Conservation (phyloP, 2,329 filamentous ascomycete genomes). For the Penicillium sp. region DNA sequence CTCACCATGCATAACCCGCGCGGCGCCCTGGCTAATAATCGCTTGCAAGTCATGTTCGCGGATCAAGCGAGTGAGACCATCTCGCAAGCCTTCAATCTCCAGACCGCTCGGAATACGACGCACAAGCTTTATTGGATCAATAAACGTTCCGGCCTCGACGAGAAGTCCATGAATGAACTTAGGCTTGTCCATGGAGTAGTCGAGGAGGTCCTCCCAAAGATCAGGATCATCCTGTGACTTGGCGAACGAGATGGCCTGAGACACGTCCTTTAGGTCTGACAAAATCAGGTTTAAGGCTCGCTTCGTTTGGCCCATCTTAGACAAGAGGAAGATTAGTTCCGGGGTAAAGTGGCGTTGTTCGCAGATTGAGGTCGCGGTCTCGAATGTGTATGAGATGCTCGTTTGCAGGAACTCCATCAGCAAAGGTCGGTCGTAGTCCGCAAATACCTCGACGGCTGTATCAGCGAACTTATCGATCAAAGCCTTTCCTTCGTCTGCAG, state of each 20-base stretch:
- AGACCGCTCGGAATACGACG: conserved; percentile 88
- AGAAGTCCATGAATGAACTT: conserved; percentile 88
- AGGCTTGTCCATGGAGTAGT: conserved; percentile 97
- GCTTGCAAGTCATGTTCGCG: conserved; percentile 95
- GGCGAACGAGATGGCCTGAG: conserved; percentile 89
- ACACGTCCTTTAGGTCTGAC: conserved; percentile 85
- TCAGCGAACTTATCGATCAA: conserved; percentile 87
- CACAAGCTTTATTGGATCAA: conserved; percentile 88
- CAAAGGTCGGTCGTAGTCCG: conserved; percentile 73
- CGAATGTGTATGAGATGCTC: conserved; percentile 85
- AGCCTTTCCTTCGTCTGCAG: conserved; percentile 59
- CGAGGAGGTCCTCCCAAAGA: conserved; percentile 89
- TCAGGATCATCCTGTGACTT: conserved; percentile 91
- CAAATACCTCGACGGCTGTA: conserved; percentile 81
- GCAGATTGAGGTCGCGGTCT: conserved; percentile 70
- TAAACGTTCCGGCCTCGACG: conserved; percentile 89
- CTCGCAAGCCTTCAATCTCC: conserved; percentile 85
- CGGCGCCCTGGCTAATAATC: conserved; percentile 87
- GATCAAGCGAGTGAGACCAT: conserved; percentile 86
- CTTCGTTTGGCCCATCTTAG: conserved; percentile 92
- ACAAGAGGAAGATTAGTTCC: conserved; percentile 93
- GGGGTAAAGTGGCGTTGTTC: conserved; percentile 79
- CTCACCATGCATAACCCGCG: conserved; percentile 81
- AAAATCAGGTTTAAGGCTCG: conserved; percentile 90
- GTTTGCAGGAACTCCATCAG: conserved; percentile 85